phyloP scores from a whole-genome alignment of 2,329 filamentous ascomycete species.

The Mycosphaerella sp. region DNA sequence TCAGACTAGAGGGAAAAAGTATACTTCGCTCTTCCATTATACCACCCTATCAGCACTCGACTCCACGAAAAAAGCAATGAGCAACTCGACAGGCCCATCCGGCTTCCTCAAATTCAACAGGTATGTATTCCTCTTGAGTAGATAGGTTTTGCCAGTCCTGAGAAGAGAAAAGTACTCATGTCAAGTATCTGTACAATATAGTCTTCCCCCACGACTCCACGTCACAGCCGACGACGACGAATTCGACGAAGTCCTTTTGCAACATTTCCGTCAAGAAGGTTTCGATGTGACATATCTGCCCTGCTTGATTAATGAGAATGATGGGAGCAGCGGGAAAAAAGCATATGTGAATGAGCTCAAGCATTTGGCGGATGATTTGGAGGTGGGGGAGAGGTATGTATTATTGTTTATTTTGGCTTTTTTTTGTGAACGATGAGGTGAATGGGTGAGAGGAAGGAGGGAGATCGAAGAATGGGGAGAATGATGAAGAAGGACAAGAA shows the following conservation, averaged over 20 bases:
- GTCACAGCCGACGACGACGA: slow-evolving; percentile 36
- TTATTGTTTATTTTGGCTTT: background rate
- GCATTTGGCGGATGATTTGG: slow-evolving; percentile 36
- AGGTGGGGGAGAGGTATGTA: slow-evolving; percentile 23
- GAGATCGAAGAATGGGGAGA: too few species aligned
- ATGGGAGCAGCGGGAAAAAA: slow-evolving; percentile 12
- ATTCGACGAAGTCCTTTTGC: slow-evolving; percentile 34
- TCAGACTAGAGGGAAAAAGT: too few species aligned
- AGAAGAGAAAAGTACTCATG: background rate
- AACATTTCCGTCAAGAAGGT: slow-evolving; percentile 39
- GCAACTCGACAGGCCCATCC: background rate
- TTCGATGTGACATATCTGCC: slow-evolving; percentile 39
- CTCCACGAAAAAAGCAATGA: too few species aligned
- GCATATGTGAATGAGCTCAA: slow-evolving; percentile 33
- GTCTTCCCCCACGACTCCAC: slow-evolving; percentile 31
- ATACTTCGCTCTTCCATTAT: too few species aligned
- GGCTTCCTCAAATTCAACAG: slow-evolving; percentile 27
- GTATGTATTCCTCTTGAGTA: background rate
- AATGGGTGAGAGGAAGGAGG: too few species aligned
- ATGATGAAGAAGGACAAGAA: too few species aligned
- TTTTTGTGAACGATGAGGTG: too few species aligned
- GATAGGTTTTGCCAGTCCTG: background rate
- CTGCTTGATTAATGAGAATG: background rate
- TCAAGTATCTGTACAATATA: background rate
- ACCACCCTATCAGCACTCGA: too few species aligned